Evolutionary conservation across 2,329 filamentous ascomycete species (phyloP).

Genomic region (Gaeumannomyces tritici): DNA sequence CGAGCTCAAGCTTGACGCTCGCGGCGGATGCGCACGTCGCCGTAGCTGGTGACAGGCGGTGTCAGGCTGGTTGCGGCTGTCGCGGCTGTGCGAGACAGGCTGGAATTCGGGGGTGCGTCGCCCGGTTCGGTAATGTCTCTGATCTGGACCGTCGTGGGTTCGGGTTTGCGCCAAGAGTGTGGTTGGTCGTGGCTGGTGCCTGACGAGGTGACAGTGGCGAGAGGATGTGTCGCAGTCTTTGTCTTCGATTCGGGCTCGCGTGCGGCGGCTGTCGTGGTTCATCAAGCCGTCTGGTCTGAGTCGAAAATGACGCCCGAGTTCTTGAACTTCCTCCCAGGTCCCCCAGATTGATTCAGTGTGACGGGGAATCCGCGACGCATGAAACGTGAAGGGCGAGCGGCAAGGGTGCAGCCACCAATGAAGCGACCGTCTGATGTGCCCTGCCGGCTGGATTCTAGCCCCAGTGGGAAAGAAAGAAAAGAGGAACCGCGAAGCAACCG

Average conservation of each 20-base stretch:
- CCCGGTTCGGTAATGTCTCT: background rate
- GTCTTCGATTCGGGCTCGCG: background rate
- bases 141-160: background rate
- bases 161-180: background rate
- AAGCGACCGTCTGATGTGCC: background rate
- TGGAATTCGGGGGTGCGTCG: background rate
- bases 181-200: background rate
- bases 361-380: constrained; percentile 16
- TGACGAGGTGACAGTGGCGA: background rate
- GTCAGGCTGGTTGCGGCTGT: constrained; percentile 1
- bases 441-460: background rate
- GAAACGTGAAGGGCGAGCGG: constrained; percentile 18
- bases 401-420: constrained; percentile 14
- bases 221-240: background rate
- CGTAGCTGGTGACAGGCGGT: background rate
- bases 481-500: background rate
- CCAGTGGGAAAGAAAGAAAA: background rate
- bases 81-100: background rate
- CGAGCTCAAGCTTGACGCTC: background rate
- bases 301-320: background rate
- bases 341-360: background rate
- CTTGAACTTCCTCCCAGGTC: background rate
- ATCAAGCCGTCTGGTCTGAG: background rate
- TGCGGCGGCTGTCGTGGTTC: background rate
- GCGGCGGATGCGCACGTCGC: background rate